These are phyloP conservation scores for Hygrophila difformis DNA, from an alignment of 257 asterid genomes.

Conservation along the genomic window DNA sequence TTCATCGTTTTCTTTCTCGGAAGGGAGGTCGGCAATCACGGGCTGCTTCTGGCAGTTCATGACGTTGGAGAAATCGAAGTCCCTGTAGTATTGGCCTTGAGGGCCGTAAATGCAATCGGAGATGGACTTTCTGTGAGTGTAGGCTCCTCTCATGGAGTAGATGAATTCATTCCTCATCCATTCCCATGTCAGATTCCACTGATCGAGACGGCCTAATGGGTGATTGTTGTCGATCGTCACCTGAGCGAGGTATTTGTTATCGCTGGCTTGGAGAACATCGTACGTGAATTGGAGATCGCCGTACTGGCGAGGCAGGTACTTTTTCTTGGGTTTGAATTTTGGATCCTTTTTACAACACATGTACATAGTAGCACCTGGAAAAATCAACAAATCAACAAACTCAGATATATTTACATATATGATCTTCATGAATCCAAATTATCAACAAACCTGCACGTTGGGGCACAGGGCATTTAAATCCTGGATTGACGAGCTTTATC, in stretches of 20 bases:
- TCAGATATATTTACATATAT: no score
- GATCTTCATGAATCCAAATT: no score
- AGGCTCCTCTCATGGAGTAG: slow-evolving; percentile 75
- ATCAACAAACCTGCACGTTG: slow-evolving; percentile 6
- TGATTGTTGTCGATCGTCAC: slow-evolving; percentile 78
- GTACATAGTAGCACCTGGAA: slow-evolving; percentile 51
- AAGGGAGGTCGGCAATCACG: slow-evolving; percentile 62
- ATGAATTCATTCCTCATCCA: slow-evolving; percentile 95
- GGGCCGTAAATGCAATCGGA: slow-evolving; percentile 79
- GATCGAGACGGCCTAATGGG: slow-evolving; percentile 87
- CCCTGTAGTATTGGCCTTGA: slow-evolving; percentile 65
- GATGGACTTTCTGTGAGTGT: slow-evolving; percentile 59
- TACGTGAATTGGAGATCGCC: slow-evolving; percentile 76
- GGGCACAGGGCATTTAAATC: slow-evolving; percentile 69
- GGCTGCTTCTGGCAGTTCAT: slow-evolving; percentile 70
- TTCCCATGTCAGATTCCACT: slow-evolving; percentile 92
- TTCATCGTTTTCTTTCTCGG: slow-evolving; percentile 50
- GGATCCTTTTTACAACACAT: slow-evolving; percentile 77
- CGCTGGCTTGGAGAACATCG: slow-evolving; percentile 58
- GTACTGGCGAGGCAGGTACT: slow-evolving; percentile 38
- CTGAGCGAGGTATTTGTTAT: slow-evolving; percentile 60
- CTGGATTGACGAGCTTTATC: slow-evolving; percentile 56
- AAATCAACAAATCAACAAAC: background rate
- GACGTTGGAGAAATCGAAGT: slow-evolving; percentile 65
- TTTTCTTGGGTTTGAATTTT: slow-evolving; percentile 43